Base-by-base conservation (phyloP, 2,329 filamentous ascomycete species). In the Fusarium globosum region DNA sequence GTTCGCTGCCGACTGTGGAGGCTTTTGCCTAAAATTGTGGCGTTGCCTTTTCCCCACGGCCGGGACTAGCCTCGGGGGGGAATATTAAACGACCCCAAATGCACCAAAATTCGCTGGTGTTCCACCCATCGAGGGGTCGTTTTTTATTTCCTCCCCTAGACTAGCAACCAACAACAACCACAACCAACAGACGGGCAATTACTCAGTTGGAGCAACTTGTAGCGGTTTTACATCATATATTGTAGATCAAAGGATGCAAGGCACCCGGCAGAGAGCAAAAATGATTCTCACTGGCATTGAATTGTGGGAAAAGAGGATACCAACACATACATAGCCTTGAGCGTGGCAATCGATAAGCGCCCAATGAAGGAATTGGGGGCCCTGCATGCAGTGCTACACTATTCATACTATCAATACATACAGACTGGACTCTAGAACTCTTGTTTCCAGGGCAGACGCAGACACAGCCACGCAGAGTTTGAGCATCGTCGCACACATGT, bases 21-120 rank as follows among this genome's bases (percentile, higher is more conserved):
- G 75, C 68, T 62, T 73, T 70, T 77, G 75, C 75, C 75, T 77
- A 77, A 67, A 77, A 63, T 57, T 60, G 61, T 60, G 65, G 65
- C 64, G 43, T 49, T 53, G 53, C 53, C 33, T 42, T 36, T 59
- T 59, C 66, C 61, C 67, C 60, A 69, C 60, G 66, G 57, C 42
- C 38, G 30, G 48, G 39, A 69, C 56, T 63, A 63, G 14, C 16
- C n/a, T n/a, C n/a, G n/a, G n/a, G n/a, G n/a, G n/a, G n/a, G n/a
- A n/a, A n/a, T n/a, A n/a, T n/a, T n/a, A n/a, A n/a, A n/a, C n/a
- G n/a, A n/a, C n/a, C n/a, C n/a, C n/a, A n/a, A n/a, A n/a, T n/a
- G n/a, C n/a, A n/a, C n/a, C n/a, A n/a, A n/a, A n/a, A n/a, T n/a
- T n/a, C n/a, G n/a, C n/a, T n/a, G n/a, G n/a, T n/a, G n/a, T n/a